Evolutionary conservation across 805 yeast species (phyloP).

Genomic region (Candida insectorum): DNA sequence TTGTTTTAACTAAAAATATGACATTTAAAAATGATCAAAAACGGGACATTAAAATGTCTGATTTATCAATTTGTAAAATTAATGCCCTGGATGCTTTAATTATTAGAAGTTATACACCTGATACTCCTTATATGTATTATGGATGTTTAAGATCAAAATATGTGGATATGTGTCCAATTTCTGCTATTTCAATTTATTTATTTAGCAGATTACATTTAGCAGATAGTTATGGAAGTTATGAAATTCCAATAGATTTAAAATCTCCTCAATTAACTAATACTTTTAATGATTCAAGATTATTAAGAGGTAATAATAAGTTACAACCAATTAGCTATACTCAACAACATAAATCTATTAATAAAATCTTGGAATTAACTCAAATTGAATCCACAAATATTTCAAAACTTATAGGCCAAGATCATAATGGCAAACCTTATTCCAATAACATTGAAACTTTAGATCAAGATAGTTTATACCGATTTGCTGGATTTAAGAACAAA

Average conservation of each 20-base stretch:
- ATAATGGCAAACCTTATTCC: no score
- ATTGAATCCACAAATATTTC: no score
- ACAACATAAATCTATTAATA: conserved; percentile 23
- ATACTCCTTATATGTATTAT: conserved; percentile 9
- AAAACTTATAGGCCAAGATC: no score
- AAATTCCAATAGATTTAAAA: conserved; percentile 7
- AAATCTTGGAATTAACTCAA: conserved; percentile 16
- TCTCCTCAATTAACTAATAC: conserved; percentile 3
- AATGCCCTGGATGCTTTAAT: conserved; percentile 8
- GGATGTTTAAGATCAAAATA: conserved; percentile 21
- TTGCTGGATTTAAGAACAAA: conserved; percentile 21
- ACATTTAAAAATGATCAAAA: conserved; percentile 20
- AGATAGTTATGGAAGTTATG: conserved; percentile 20
- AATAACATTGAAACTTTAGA: no score
- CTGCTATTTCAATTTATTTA: conserved; percentile 24
- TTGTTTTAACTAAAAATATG: conserved; percentile 19
- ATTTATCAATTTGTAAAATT: conserved; percentile 11
- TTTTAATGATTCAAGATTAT: conserved; percentile 17
- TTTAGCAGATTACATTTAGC: conserved; percentile 27
- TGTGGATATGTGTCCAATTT: conserved; percentile 26
- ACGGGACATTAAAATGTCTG: conserved; percentile 20
- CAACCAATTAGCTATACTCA: conserved; percentile 22
- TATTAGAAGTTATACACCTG: conserved; percentile 2
- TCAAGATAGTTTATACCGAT: no score
- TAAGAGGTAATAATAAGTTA: conserved; percentile 23